Evolutionary conservation across 352 stramenopile species (phyloP), one percentile per base, ranked within the genome.

Genomic region (Globisporangium spinosum): DNA sequence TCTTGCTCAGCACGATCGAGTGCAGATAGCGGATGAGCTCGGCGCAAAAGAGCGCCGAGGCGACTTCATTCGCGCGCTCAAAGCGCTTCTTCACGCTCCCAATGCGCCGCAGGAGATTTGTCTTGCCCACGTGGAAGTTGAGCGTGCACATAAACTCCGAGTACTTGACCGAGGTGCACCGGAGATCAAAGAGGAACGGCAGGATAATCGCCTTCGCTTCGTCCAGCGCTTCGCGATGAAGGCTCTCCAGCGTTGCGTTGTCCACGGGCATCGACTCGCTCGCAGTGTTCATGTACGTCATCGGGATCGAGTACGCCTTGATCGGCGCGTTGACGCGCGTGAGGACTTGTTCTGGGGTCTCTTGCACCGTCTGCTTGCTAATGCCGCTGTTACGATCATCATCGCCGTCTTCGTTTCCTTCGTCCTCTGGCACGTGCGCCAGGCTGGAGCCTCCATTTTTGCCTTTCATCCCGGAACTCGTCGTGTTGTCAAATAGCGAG

Each of bases 11-110:
- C 6, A 93, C 81, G 32, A 93, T 80, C 17, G 79, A 76, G 63
- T 93, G 85, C 25, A 93, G 62, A 64, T 91, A 93, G 53, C 77
- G 77, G 20, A 90, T 62, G 29, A 93, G 53, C 60, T 90, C 81
- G 7, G 73, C 73, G 62, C 85, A 93, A 67, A 93, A 93, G 20
- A 93, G 64, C 1, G 81, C 70, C 2, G 82, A 93, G 0, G 80
- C 77, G 0, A 82, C 78, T 55, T 89, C 73, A 67, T 93, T 93
- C 0, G 85, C 82, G 5, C 72, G 72, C 57, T 85, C 79, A 69
- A 93, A 93, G 23, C 77, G 79, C 23, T 61, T 64, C 66, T 75
- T 77, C n/a, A 93, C 71, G 15, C 71, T 69, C 9, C 32, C 62
- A 47, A 91, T 62, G 45, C 77, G 84, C 1, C 60, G 59, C 60